Conservation (phyloP, 1,139 yeast genomes). For the Diutina siamensis region DNA sequence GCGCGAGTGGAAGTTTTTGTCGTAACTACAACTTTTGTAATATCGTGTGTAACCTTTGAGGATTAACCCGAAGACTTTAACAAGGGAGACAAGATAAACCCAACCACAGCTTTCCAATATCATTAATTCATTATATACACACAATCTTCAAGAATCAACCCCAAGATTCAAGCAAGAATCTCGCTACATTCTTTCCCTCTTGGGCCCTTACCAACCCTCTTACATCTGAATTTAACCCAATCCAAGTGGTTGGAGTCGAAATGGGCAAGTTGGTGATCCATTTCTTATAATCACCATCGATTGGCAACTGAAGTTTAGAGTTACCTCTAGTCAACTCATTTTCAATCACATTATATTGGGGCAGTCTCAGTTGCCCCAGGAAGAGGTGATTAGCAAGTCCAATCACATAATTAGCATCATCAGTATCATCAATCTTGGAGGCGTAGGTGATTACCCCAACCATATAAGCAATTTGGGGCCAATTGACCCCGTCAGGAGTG, state of each 20-base stretch:
- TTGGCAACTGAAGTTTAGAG: neutral
- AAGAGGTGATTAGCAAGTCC: neutral
- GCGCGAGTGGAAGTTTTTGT: no score
- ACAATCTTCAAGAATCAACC: no score
- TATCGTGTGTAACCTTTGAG: no score
- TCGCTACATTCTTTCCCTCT: neutral
- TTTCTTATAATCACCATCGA: neutral
- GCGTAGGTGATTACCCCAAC: conserved; percentile 1
- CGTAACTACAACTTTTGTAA: no score
- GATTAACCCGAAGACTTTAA: no score
- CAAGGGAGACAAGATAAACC: no score
- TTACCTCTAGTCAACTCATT: neutral
- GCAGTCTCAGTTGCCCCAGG: neutral
- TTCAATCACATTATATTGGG: neutral
- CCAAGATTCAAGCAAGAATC: neutral
- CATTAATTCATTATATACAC: neutral
- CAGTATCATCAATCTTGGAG: neutral
- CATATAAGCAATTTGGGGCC: conserved; percentile 3
- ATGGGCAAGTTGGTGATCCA: neutral
- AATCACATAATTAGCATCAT: neutral
- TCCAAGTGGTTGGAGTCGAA: neutral
- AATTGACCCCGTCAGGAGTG: neutral
- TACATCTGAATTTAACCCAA: neutral
- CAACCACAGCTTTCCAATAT: no score
- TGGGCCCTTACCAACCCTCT: neutral